Conservation (phyloP, 352 stramenopile species). For the Stephanocyclus meneghinianus region DNA sequence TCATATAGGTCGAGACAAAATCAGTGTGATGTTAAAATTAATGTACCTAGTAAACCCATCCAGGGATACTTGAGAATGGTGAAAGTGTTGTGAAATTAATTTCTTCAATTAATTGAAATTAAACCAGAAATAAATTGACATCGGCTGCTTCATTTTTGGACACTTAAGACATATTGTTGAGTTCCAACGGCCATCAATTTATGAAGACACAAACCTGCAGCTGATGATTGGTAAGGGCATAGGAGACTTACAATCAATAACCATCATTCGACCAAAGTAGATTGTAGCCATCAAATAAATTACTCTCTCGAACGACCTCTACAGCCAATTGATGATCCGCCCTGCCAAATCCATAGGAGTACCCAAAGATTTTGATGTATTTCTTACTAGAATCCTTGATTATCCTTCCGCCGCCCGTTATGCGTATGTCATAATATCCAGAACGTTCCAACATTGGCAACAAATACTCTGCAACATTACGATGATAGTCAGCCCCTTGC, state of each 20-base stretch:
- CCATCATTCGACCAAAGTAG: slow-evolving; percentile 28
- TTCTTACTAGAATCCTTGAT: slow-evolving; percentile 50
- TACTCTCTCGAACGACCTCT: slow-evolving; percentile 59
- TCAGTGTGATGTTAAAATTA: too few relatives aligned
- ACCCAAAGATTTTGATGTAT: slow-evolving; percentile 76
- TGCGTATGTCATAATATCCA: slow-evolving; percentile 67
- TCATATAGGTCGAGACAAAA: too few relatives aligned
- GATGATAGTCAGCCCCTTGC: slow-evolving; percentile 66
- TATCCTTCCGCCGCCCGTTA: slow-evolving; percentile 75
- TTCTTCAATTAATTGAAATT: neutral
- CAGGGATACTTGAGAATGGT: too few relatives aligned
- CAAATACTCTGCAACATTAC: slow-evolving; percentile 73
- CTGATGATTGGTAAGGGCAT: neutral
- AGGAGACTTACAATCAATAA: slow-evolving; percentile 11
- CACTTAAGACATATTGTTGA: neutral
- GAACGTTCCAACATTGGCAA: slow-evolving; percentile 55
- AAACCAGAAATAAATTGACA: too few relatives aligned
- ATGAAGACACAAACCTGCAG: neutral
- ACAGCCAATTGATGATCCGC: slow-evolving; percentile 72
- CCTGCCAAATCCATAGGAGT: slow-evolving; percentile 76
- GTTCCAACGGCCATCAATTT: neutral
- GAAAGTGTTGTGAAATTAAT: neutral
- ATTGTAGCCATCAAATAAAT: slow-evolving; percentile 56
- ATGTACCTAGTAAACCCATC: too few relatives aligned
- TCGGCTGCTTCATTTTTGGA: too few relatives aligned